Evolutionary conservation across 129 eudicot species (phyloP), one percentile per base, ranked within the genome.

Genomic region (Artemisia annua): DNA sequence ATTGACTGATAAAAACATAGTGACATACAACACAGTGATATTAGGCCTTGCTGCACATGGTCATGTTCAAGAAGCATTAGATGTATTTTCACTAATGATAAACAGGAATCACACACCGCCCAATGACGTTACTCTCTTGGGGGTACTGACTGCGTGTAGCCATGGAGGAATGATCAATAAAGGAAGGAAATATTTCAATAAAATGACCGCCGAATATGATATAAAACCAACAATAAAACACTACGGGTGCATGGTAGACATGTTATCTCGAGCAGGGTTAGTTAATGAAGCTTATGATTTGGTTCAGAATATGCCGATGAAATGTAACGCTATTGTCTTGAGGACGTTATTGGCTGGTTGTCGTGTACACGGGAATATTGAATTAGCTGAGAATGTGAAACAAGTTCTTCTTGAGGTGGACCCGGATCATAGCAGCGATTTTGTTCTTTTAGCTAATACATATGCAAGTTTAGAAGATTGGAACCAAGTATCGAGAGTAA

Each of bases 241-340:
- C 46, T 81, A 78, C 48, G 88, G 91, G 39, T 63, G 88, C 75
- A 68, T 86, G 91, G 84, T 86, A 4, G 91, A 83, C 75, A 83
- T 78, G 79, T 43, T 86, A 50, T 79, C 88, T 8, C 63, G 91
- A 78, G 88, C 80, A 11, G 88, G 91, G 22, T 57, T 75, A n/a
- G 67, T 80, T 26, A 74, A 53, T 6, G 84, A 83, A 71, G 88
- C 91, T 75, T 81, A 86, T 48, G 20, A 22, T 12, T 78, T 83
- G 18, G 72, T 81, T 5, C 70, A 46, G 58, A 75, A 77, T 54
- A 83, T 86, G 91, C 86, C 82, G 22, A 72, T 80, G 48, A 59
- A 78, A 80, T 83, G 82, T 76, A 86, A 86, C 39, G 82, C 91
- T 3, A 75, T 86, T 14, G 76, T 83, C 7, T 83, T 73, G 84